A percentile compares a stretch with the other conserved stretches of the same genome.
Evolutionary conservation across 2,329 filamentous ascomycete species (phyloP).

Genomic region (Claviceps paspali): DNA sequence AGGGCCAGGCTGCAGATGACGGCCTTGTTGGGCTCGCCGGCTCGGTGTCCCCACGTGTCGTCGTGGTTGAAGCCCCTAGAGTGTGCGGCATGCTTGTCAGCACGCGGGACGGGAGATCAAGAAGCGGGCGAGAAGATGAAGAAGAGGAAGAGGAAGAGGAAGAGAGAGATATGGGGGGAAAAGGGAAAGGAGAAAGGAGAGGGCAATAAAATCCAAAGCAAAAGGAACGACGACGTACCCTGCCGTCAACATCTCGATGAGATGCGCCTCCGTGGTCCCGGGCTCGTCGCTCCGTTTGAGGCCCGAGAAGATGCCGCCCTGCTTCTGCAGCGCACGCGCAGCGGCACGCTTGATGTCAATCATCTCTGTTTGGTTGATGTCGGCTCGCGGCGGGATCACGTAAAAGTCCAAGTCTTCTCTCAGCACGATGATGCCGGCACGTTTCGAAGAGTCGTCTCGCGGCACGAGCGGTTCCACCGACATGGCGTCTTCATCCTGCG

Average conservation of each 20-base stretch:
- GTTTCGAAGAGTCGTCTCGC: constrained; percentile 66
- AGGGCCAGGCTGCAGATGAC: constrained; percentile 95
- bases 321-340: constrained; percentile 68
- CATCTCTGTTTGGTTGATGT: constrained; percentile 83
- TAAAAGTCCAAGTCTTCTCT: constrained; percentile 97
- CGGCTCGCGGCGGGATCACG: constrained; percentile 70
- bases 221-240: constrained; percentile 55
- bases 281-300: constrained; percentile 89
- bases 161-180: background rate
- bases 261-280: constrained; percentile 90
- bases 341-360: constrained; percentile 90
- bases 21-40: constrained; percentile 95
- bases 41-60: constrained; percentile 88
- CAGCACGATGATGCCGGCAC: constrained; percentile 92
- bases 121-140: background rate
- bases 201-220: no score
- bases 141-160: background rate
- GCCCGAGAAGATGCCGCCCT: constrained; percentile 92
- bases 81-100: background rate
- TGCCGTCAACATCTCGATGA: constrained; percentile 98
- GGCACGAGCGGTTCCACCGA: constrained; percentile 57
- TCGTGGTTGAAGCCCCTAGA: constrained; percentile 87
- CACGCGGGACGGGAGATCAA: no score
- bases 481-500: constrained; percentile 45
- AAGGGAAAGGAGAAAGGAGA: background rate